A percentile compares a stretch with the other conserved stretches of the same genome.
Conservation (phyloP, 2,329 filamentous ascomycete species). For the Colletotrichum caudatum region DNA sequence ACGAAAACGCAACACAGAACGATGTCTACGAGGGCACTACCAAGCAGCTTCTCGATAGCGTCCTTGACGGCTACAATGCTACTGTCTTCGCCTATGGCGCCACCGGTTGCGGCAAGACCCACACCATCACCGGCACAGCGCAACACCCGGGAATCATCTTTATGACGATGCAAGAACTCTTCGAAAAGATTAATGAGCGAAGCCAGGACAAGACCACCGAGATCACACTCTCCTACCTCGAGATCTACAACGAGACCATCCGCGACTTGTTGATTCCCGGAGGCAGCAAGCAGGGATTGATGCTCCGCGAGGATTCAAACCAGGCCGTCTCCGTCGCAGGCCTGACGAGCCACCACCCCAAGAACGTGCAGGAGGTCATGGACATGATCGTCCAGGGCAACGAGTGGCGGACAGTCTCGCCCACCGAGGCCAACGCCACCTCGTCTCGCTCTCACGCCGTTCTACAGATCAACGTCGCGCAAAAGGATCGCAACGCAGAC, state of each 20-base stretch:
- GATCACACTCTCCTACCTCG: conserved; percentile 91
- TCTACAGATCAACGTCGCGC: conserved; percentile 94
- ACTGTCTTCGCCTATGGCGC: conserved; percentile 99
- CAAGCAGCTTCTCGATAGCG: conserved; percentile 88
- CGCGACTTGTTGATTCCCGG: conserved; percentile 91
- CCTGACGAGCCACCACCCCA: conserved; percentile 89
- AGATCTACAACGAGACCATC: conserved; percentile 99
- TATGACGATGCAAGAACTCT: conserved; percentile 98
- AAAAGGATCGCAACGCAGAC: conserved; percentile 92
- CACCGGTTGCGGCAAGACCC: conserved; percentile 97
- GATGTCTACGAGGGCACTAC: conserved; percentile 98
- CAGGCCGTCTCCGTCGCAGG: conserved; percentile 92
- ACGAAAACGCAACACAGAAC: conserved; percentile 90
- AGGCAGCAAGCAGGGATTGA: conserved; percentile 84
- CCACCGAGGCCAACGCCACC: conserved; percentile 96
- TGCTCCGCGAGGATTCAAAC: conserved; percentile 94
- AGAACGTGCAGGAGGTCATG: conserved; percentile 96
- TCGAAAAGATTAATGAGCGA: conserved; percentile 92
- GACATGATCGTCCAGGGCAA: conserved; percentile 98
- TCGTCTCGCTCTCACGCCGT: conserved; percentile 98
- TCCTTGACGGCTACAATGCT: conserved; percentile 97
- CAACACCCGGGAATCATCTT: conserved; percentile 98
- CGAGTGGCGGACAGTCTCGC: conserved; percentile 93
- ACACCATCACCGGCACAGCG: conserved; percentile 93
- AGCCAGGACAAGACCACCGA: conserved; percentile 90